These are phyloP conservation scores for Eucalyptus urophylla DNA, from an alignment of 345 rosid genomes.

Conservation along the genomic window DNA sequence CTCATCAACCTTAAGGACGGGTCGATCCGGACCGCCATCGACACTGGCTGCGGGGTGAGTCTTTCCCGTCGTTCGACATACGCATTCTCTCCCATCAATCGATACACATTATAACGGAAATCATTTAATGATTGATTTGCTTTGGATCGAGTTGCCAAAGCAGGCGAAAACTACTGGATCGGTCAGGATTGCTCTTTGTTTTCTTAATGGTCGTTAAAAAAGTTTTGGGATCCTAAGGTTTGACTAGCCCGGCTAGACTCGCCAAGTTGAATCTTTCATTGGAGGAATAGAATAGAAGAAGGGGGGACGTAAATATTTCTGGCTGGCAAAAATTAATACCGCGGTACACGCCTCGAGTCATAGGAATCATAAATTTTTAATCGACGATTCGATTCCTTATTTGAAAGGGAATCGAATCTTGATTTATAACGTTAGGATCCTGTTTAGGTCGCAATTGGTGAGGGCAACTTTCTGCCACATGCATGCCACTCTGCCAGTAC, in stretches of 20 bases:
- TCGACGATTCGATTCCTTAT: not conserved
- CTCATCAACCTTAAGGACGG: slow-evolving; percentile 3
- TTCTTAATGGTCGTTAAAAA: not conserved
- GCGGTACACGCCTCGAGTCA: not conserved
- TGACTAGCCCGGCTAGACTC: not conserved
- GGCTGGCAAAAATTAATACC: not conserved
- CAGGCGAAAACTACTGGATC: not conserved
- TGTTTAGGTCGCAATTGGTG: not conserved
- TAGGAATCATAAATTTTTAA: not conserved
- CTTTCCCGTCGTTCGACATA: not conserved
- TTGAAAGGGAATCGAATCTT: not conserved
- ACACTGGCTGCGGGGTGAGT: slow-evolving; percentile 10
- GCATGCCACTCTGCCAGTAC: not conserved
- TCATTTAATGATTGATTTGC: not conserved
- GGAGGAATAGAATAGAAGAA: not conserved
- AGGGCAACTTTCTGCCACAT: not conserved
- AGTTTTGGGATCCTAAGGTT: not conserved
- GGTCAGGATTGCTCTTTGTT: not conserved
- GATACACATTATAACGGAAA: not conserved
- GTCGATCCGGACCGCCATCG: slow-evolving; percentile 4
- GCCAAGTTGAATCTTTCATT: not conserved
- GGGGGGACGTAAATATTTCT: not conserved
- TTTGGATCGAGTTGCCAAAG: not conserved
- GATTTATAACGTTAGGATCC: not conserved
- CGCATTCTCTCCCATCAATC: no score